Conservation (phyloP, 176 grass and related monocot species). For the Eremochloa ophiuroides region DNA sequence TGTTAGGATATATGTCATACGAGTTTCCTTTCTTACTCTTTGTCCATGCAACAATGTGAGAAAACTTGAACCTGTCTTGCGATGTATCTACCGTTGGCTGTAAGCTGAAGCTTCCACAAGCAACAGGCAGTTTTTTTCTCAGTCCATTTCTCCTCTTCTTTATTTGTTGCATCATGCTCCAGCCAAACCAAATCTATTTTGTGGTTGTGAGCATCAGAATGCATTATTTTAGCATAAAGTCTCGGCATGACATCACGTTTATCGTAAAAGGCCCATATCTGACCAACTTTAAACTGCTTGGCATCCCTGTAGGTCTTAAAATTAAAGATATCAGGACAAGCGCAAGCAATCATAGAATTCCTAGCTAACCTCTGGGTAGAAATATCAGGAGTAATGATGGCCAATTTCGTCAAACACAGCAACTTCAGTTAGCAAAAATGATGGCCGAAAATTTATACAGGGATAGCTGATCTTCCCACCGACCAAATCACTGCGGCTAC, state of each 20-base stretch:
- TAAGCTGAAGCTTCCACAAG: slow-evolving; percentile 64
- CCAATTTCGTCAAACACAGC: no score
- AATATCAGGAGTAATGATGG: neutral
- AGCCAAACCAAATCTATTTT: slow-evolving; percentile 70
- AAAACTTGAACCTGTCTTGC: slow-evolving; percentile 71
- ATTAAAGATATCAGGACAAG: slow-evolving; percentile 63
- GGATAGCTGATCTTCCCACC: neutral
- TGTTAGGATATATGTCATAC: slow-evolving; percentile 63
- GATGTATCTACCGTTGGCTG: slow-evolving; percentile 31
- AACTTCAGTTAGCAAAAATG: neutral
- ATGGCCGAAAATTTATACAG: neutral
- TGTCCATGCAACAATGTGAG: slow-evolving; percentile 57
- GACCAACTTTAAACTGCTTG: slow-evolving; percentile 47
- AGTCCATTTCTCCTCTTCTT: slow-evolving; percentile 48
- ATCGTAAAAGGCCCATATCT: slow-evolving; percentile 93
- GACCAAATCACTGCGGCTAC: neutral
- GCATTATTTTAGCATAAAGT: slow-evolving; percentile 71
- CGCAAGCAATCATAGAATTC: neutral
- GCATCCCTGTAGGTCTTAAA: slow-evolving; percentile 69
- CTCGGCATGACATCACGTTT: slow-evolving; percentile 80
- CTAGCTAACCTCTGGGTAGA: neutral
- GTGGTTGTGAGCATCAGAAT: slow-evolving; percentile 36
- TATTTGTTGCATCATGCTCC: slow-evolving; percentile 41
- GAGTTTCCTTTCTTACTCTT: slow-evolving; percentile 56
- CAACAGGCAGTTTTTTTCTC: slow-evolving; percentile 60